phyloP scores from a whole-genome alignment of 2,329 filamentous ascomycete species.

The Colletotrichum cereale region DNA sequence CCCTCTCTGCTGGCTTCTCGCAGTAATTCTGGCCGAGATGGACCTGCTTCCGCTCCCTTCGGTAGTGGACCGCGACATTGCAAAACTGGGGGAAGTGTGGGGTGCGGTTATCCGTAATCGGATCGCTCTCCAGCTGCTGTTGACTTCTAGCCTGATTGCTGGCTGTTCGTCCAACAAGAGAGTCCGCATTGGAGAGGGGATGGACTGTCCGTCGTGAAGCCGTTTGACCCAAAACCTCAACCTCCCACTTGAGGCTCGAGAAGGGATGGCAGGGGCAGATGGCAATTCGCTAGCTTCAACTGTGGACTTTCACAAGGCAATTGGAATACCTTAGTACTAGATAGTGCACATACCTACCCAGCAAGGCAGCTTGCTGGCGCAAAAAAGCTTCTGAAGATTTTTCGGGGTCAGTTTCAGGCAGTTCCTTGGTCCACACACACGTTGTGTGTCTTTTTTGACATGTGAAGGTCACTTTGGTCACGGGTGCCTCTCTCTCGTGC shows the following conservation, averaged over 20 bases:
- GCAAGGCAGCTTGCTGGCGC: constrained; percentile 5
- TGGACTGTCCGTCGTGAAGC: neutral
- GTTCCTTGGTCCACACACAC: neutral
- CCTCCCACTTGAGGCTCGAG: constrained; percentile 16
- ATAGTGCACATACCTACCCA: neutral
- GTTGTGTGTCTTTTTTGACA: constrained; percentile 24
- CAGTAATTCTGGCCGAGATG: constrained; percentile 40
- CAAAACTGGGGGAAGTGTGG: constrained; percentile 40
- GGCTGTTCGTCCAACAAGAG: constrained; percentile 4
- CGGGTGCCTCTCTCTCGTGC: constrained; percentile 6
- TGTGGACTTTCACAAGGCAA: constrained; percentile 32
- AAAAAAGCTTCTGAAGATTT: constrained; percentile 25
- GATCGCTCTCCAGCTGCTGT: constrained; percentile 5
- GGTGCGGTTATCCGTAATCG: constrained; percentile 29
- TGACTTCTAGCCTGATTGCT: neutral
- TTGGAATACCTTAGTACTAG: neutral
- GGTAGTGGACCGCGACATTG: constrained; percentile 33
- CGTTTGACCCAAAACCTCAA: neutral
- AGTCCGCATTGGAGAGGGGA: constrained; percentile 4
- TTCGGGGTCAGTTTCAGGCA: constrained; percentile 34
- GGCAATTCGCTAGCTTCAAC: constrained; percentile 13
- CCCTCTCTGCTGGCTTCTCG: constrained; percentile 26
- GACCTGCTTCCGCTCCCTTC: constrained; percentile 33
- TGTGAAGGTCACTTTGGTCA: constrained; percentile 30
- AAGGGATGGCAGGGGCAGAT: constrained; percentile 19